These are phyloP conservation scores for Backusella luteola DNA, from an alignment of 192 early-diverging fungal genomes.

Conservation along the genomic window DNA sequence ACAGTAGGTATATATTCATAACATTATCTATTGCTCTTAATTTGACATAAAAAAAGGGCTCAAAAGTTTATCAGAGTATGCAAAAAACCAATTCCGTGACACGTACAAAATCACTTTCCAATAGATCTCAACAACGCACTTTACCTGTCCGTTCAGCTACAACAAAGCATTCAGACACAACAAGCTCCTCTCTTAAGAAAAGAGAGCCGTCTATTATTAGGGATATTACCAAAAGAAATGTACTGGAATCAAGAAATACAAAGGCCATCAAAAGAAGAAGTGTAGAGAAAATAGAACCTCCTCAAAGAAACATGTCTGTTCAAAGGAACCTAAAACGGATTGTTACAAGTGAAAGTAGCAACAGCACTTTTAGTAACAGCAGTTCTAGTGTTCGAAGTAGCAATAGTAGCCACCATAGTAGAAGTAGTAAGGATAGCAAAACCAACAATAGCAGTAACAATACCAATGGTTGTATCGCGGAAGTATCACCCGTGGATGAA, in stretches of 20 bases:
- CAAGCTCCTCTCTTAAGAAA: not conserved
- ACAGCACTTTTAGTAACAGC: not conserved
- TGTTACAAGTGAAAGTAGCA: not conserved
- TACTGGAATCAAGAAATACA: not conserved
- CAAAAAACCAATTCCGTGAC: not conserved
- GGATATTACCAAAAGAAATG: not conserved
- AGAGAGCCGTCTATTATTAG: not conserved
- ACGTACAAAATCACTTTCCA: not conserved
- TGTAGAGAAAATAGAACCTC: not conserved
- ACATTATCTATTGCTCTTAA: not conserved
- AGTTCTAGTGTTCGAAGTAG: not conserved
- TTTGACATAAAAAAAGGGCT: not conserved
- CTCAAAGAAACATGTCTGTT: not conserved
- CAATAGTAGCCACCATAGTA: not conserved
- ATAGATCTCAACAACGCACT: not conserved
- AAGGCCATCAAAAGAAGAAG: not conserved
- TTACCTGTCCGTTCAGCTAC: not conserved
- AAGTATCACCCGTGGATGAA: not conserved
- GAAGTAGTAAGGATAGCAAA: not conserved
- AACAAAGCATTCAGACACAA: not conserved
- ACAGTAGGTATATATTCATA: conserved; percentile 1
- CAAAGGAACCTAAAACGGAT: not conserved
- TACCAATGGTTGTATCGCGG: not conserved
- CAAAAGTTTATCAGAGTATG: not conserved
- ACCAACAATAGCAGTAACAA: not conserved